Conservation (phyloP, 164 flowering plant species). For the Annona cherimola region DNA sequence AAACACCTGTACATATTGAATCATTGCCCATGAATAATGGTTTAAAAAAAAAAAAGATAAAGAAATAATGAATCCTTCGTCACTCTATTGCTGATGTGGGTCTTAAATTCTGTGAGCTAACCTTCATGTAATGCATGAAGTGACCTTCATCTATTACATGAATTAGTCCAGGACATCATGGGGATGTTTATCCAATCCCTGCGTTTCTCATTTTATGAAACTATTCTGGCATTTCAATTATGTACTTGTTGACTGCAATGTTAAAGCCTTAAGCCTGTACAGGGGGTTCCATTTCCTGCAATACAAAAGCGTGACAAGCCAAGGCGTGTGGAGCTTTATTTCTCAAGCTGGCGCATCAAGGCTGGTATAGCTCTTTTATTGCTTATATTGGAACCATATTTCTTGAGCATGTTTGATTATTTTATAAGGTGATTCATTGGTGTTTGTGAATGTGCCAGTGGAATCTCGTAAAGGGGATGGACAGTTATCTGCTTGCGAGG, state of each 20-base stretch:
- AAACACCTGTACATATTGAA: no score
- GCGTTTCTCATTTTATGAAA: neutral
- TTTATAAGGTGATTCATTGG: neutral
- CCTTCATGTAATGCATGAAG: neutral
- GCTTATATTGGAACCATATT: neutral
- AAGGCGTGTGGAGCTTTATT: constrained; percentile 88
- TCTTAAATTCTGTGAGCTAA: neutral
- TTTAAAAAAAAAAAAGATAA: no score
- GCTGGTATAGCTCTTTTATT: constrained; percentile 46
- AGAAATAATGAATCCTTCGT: neutral
- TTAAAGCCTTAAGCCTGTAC: constrained; percentile 13
- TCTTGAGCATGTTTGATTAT: neutral
- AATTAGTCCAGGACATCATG: neutral
- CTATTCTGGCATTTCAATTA: neutral
- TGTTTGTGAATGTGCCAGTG: constrained; percentile 35
- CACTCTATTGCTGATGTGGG: neutral
- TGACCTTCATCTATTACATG: neutral
- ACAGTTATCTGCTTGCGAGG: constrained; percentile 82
- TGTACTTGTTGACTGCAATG: neutral
- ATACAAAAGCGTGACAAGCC: constrained; percentile 82
- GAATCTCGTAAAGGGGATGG: constrained; percentile 89
- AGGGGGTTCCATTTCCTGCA: constrained; percentile 77
- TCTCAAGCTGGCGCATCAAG: constrained; percentile 87
- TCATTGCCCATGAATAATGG: no score
- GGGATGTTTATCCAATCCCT: neutral